These are phyloP conservation scores for Lactarius sanguifluus DNA, from an alignment of 768 basidiomycete species.

Conservation along the genomic window DNA sequence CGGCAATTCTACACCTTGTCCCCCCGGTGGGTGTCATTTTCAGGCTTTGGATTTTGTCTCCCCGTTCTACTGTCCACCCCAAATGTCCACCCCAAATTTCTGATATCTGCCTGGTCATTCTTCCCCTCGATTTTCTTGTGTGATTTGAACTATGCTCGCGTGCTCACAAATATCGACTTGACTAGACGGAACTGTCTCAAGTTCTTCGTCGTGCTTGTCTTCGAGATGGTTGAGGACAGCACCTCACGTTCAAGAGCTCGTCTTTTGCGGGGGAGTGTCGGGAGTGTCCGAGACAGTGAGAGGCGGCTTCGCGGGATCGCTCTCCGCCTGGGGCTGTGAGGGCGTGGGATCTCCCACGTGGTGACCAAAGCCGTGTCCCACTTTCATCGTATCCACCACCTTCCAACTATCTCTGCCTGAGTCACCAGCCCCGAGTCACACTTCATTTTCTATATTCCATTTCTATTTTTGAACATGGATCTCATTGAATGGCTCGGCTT, in stretches of 20 bases:
- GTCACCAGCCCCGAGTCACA: neutral
- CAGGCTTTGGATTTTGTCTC: neutral
- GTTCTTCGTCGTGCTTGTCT: neutral
- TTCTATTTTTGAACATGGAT: constrained; percentile 1
- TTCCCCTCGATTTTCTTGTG: neutral
- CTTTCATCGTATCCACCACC: neutral
- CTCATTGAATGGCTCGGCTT: neutral
- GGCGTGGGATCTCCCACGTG: constrained; percentile 7
- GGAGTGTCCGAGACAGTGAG: neutral
- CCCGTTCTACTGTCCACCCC: neutral
- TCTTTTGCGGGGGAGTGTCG: neutral
- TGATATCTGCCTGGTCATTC: neutral
- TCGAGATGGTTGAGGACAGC: neutral
- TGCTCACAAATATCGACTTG: neutral
- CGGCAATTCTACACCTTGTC: neutral
- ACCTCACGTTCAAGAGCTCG: neutral
- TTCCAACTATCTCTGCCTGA: neutral
- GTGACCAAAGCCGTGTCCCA: neutral
- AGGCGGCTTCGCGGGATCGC: neutral
- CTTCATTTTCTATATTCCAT: neutral
- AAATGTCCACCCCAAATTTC: neutral
- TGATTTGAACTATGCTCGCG: neutral
- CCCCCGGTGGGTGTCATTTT: neutral
- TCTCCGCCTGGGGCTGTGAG: neutral
- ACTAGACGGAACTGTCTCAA: neutral